Conservation (phyloP, 73 alveolate species). For the Vitrella brassicaformis region DNA sequence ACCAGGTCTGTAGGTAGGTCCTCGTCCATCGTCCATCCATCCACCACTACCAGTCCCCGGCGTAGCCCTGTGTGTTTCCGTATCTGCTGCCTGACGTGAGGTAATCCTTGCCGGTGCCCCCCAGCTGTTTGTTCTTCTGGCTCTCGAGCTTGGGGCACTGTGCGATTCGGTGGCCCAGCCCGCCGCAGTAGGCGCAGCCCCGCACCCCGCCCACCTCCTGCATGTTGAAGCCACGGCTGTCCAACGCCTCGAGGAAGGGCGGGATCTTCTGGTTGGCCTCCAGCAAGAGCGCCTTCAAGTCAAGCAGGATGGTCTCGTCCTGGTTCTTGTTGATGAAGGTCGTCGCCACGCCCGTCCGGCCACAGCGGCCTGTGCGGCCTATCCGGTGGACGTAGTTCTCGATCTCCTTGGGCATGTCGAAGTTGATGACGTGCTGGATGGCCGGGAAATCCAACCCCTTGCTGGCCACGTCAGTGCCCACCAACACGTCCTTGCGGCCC, state of each 20-base stretch:
- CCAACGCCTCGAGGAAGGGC: conserved; percentile 39
- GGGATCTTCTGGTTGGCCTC: conserved; percentile 46
- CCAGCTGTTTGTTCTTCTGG: not conserved
- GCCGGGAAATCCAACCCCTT: conserved; percentile 41
- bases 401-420: conserved; percentile 45
- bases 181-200: conserved; percentile 53
- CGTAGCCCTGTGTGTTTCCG: no score
- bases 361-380: conserved; percentile 91
- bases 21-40: no score
- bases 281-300: conserved; percentile 39
- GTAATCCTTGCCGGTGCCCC: not conserved
- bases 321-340: conserved; percentile 47
- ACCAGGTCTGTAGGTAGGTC: no score
- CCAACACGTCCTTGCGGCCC: conserved; percentile 15
- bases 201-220: conserved; percentile 18
- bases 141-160: conserved; percentile 48
- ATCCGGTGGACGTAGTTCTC: conserved; percentile 42
- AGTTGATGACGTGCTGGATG: conserved; percentile 44
- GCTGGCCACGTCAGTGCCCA: conserved; percentile 41
- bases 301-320: conserved; percentile 42
- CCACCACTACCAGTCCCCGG: no score
- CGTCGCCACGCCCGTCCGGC: conserved; percentile 46
- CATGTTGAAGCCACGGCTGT: conserved; percentile 9
- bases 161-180: conserved; percentile 44
- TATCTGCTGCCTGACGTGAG: not conserved